Evolutionary conservation across 1,139 yeast genomes (phyloP), one percentile per base, ranked within the genome.

Genomic region (Candida glucosophila): DNA sequence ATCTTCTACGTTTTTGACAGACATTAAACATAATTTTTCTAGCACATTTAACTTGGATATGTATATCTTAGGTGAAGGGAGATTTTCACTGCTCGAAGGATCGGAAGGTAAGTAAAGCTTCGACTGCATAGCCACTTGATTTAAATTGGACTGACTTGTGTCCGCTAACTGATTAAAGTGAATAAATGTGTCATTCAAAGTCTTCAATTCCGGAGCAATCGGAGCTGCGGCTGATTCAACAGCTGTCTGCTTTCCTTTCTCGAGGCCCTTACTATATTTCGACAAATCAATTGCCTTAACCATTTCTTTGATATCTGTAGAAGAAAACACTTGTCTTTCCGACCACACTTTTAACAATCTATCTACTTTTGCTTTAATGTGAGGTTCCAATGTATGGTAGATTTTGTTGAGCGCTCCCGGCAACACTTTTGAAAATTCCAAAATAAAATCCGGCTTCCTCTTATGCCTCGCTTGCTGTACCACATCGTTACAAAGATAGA

Each of bases 401-500:
- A 58, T 51, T 5, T 44, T 33, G 10, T 36, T 34, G 26, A 69
- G 39, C 1, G 63, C 62, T 2, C 25, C 23, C 1, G 72, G 70
- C 23, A 70, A 52, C 3, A 68, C 70, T 3, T 44, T 44, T 5
- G 69, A 66, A 50, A 81, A 83, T 4, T 75, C 78, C 4, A 51
- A 52, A 6, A 77, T 55, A 37, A 78, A 78, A 29, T 76, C 83
- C 2, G 53, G 55, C 41, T 71, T 74, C 36, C 69, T 63, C 41
- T 76, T 74, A 23, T 80, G 77, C 29, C 78, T 64, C 3, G 90
- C 75, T 44, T 81, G 82, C 49, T 85, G 95, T 1, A 82, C 80
- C 14, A 85, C 79, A 41, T 85, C 95, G 46, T 85, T 85, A 29
- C 83, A 80, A 12, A 85, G 60, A 41, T 85, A 83, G 17, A 85